Conservation (phyloP, 495 filamentous ascomycete genomes). For the Durotheca rogersii region DNA sequence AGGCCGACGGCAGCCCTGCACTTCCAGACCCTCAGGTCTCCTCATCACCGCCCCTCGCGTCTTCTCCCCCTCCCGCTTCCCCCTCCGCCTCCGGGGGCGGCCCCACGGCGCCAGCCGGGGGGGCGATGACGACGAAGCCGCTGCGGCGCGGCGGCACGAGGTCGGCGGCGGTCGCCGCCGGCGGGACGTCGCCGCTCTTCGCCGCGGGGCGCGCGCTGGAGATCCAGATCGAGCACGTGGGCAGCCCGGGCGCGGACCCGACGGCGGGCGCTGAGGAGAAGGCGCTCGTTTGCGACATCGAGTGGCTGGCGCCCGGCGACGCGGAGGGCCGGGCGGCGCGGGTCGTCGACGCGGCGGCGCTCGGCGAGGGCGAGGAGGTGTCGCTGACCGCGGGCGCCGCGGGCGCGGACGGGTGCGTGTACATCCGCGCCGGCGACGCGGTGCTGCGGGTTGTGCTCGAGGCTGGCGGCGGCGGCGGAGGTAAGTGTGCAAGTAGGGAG, state of each 20-base stretch:
- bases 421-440: constrained; percentile 11
- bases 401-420: constrained; percentile 10
- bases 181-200: constrained; percentile 22
- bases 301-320: constrained; percentile 4
- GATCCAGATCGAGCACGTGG: constrained; percentile 34
- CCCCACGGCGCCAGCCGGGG: too few relatives aligned
- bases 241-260: neutral
- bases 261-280: neutral
- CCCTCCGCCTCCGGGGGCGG: too few relatives aligned
- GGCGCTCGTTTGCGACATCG: constrained; percentile 5
- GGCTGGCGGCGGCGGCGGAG: neutral
- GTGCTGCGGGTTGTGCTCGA: constrained; percentile 6
- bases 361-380: constrained; percentile 8
- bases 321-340: neutral
- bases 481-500: too few relatives aligned
- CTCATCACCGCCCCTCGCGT: too few relatives aligned
- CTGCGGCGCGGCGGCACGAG: neutral
- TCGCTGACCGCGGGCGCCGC: constrained; percentile 5
- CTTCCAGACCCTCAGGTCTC: too few relatives aligned
- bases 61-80: too few relatives aligned
- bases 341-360: neutral
- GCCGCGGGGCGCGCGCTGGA: constrained; percentile 14
- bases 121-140: too few relatives aligned
- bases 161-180: constrained; percentile 6
- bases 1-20: too few relatives aligned